Evolutionary conservation across 441 rosid species (phyloP).

Genomic region (Corymbia citriodora): DNA sequence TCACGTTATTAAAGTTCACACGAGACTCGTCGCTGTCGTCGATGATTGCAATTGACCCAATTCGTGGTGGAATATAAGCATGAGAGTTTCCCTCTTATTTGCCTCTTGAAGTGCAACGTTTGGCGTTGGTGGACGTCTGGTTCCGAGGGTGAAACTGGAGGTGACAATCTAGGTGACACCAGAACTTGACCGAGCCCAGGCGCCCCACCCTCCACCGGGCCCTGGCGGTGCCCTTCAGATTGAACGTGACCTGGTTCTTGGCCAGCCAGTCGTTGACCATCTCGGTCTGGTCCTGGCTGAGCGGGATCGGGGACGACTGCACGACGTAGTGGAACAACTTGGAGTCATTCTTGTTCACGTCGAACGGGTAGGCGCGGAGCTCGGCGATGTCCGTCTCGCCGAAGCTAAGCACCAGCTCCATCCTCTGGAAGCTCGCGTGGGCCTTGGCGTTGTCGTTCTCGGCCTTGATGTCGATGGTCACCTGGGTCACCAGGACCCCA

Average conservation of each 20-base stretch:
- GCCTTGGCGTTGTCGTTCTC: conserved; percentile 66
- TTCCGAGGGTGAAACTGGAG: conserved; percentile 51
- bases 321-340: conserved; percentile 32
- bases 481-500: conserved; percentile 49
- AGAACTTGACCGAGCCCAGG: conserved; percentile 55
- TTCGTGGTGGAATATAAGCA: background rate
- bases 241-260: conserved; percentile 43
- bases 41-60: background rate
- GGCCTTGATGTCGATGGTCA: conserved; percentile 40
- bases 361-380: conserved; percentile 35
- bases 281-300: conserved; percentile 33
- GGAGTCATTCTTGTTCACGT: conserved; percentile 47
- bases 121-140: conserved; percentile 22
- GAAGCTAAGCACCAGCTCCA: conserved; percentile 34
- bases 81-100: conserved; percentile 19
- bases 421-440: conserved; percentile 45
- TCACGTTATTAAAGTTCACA: background rate
- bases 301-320: conserved; percentile 55
- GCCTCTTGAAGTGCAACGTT: conserved; percentile 53
- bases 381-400: conserved; percentile 39
- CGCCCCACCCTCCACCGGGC: conserved; percentile 69
- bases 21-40: background rate
- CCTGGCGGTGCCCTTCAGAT: conserved; percentile 50
- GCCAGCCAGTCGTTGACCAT: conserved; percentile 32
- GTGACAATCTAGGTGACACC: conserved; percentile 44